phyloP scores from a whole-genome alignment of 768 basidiomycete species.

The Leccinellum luteum region DNA sequence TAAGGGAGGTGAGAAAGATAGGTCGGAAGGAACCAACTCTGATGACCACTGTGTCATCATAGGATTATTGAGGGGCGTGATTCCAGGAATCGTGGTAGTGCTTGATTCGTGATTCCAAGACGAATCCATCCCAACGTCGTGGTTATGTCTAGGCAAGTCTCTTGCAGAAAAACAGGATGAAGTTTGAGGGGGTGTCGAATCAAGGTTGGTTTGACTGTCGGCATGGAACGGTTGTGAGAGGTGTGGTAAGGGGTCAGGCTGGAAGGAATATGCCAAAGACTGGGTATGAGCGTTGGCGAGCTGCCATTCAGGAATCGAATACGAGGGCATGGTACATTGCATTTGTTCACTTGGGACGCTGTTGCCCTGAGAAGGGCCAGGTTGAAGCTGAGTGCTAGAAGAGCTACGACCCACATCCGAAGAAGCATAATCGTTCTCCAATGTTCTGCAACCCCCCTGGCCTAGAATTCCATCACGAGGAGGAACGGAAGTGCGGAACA shows the following conservation, averaged over 20 bases:
- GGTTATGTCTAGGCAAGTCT: slow-evolving; percentile 7
- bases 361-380: not conserved
- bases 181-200: not conserved
- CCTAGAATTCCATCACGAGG: not conserved
- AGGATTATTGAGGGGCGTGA: not conserved
- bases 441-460: not conserved
- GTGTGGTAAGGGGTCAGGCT: not conserved
- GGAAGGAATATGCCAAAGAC: not conserved
- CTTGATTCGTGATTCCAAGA: slow-evolving; percentile 2
- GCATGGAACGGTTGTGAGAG: slow-evolving; percentile 1
- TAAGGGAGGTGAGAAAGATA: not conserved
- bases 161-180: not conserved
- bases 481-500: not conserved
- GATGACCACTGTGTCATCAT: slow-evolving; percentile 4
- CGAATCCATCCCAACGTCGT: not conserved
- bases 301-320: slow-evolving; percentile 7
- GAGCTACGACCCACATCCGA: slow-evolving; percentile 1
- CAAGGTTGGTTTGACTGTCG: slow-evolving; percentile 1
- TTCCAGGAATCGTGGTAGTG: not conserved
- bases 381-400: not conserved
- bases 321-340: not conserved
- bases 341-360: slow-evolving; percentile 1
- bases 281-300: slow-evolving; percentile 1
- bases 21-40: not conserved
- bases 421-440: not conserved